Evolutionary conservation across 1,284 basidiomycete species (phyloP), one percentile per base, ranked within the genome.

Genomic region (Sporisorium iseilematis-ciliati): DNA sequence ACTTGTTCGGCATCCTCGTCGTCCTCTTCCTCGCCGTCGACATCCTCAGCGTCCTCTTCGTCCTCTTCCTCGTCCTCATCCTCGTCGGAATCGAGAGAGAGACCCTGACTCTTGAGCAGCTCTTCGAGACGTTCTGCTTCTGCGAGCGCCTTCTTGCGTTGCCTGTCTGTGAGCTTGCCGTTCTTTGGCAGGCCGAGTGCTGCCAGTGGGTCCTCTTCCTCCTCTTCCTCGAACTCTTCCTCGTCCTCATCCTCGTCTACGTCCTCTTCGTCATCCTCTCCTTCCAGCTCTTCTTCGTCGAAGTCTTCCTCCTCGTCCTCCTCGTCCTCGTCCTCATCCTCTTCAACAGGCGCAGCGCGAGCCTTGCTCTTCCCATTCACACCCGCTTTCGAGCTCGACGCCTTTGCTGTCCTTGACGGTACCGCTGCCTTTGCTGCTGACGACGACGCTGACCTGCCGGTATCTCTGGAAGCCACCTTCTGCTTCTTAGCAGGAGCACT

Each of bases 251-350:
- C 67, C 0, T 75, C 80, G 3, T 65, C 61, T 3, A 65, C 76
- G 14, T 69, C 75, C 4, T 75, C 74, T 3, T 87, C 87, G 12
- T 89, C 90, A 25, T 68, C 70, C 16, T 70, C 74, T 10, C 61
- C 69, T 4, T 68, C 79, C 8, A 46, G 68, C 4, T 77, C 55
- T 33, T 72, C 77, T 7, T 78, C 68, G 51, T 89, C 89, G 55
- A 87, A 87, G 14, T 65, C 67, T 14, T 60, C 65, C 16, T 60
- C 65, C 1, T 78, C 82, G 16, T 86, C 86, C 42, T 87, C 79
- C 60, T 86, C 87, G 26, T 87, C 87, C 31, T 86, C 87, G 26
- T 86, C 82, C 6, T 85, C 86, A 8, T 86, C 86, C 16, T 57
- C 50, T 40, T 68, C 61, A 7, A 54, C 55, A 21, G 59, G 59